A percentile compares a stretch with the other conserved stretches of the same genome.
These are phyloP conservation scores for Dactylonectria macrodidyma DNA, from an alignment of 2,329 filamentous ascomycete species.

Conservation along the genomic window DNA sequence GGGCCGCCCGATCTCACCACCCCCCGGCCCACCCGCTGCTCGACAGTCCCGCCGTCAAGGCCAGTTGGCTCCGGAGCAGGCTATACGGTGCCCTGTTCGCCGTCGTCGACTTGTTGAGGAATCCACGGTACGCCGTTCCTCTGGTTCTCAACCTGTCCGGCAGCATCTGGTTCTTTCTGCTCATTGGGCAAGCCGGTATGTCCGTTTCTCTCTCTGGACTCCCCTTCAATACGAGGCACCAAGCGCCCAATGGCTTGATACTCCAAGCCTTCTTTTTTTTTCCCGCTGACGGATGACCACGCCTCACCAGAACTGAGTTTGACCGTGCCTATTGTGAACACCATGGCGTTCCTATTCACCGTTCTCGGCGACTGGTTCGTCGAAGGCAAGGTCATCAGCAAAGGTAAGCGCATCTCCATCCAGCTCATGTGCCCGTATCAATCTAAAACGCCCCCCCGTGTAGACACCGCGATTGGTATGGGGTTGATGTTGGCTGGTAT, in stretches of 20 bases:
- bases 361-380: conserved; percentile 96
- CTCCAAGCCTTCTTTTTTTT: conserved; percentile 23
- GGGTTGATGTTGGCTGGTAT: conserved; percentile 84
- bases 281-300: conserved; percentile 31
- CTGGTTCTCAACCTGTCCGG: conserved; percentile 91
- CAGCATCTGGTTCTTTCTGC: conserved; percentile 95
- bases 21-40: conserved; percentile 72
- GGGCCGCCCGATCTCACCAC: conserved; percentile 83
- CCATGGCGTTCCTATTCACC: conserved; percentile 94
- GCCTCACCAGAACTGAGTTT: conserved; percentile 82
- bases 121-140: conserved; percentile 88
- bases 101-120: conserved; percentile 82
- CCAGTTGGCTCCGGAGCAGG: conserved; percentile 74
- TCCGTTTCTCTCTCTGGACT: conserved; percentile 39
- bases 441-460: not conserved
- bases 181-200: conserved; percentile 93
- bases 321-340: conserved; percentile 96
- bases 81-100: conserved; percentile 79
- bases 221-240: conserved; percentile 11
- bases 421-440: not conserved
- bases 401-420: conserved; percentile 67
- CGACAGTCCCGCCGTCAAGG: conserved; percentile 63
- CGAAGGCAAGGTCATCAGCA: conserved; percentile 89
- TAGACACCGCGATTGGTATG: conserved; percentile 90
- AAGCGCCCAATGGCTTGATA: conserved; percentile 29